A percentile compares a stretch with the other conserved stretches of the same genome.
Evolutionary conservation across 768 basidiomycete genomes (phyloP).

Genomic region (Hortiboletus flavorubellus): DNA sequence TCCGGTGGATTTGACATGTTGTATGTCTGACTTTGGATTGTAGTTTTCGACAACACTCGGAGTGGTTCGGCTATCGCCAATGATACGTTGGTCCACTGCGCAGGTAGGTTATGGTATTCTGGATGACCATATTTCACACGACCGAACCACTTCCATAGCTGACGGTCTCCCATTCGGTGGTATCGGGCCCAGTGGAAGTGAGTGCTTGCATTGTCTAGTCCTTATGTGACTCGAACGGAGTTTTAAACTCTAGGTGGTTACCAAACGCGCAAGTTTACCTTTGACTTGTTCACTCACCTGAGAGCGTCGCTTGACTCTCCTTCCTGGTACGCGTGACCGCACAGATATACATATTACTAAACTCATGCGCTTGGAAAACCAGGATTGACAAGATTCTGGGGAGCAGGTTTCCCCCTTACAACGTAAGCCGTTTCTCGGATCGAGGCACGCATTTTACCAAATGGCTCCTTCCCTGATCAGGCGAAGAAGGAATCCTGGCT

Average conservation of each 20-base stretch:
- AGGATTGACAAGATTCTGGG: slow-evolving; percentile 28
- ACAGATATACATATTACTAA: too few relatives aligned
- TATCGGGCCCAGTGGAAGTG: slow-evolving; percentile 69
- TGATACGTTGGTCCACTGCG: slow-evolving; percentile 62
- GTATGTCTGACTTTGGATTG: not conserved
- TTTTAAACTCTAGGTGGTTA: slow-evolving; percentile 47
- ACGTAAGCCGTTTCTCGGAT: slow-evolving; percentile 7
- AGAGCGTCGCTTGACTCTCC: slow-evolving; percentile 52
- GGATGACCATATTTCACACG: not conserved
- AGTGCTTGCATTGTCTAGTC: slow-evolving; percentile 22
- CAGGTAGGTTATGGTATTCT: slow-evolving; percentile 36
- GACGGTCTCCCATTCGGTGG: slow-evolving; percentile 75
- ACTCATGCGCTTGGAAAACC: not conserved
- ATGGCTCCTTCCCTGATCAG: slow-evolving; percentile 5
- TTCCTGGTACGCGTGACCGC: slow-evolving; percentile 23
- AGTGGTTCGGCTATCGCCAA: slow-evolving; percentile 72
- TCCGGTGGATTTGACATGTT: not conserved
- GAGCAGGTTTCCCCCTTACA: slow-evolving; percentile 31
- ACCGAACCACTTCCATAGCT: slow-evolving; percentile 28
- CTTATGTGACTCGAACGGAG: not conserved
- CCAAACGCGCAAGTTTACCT: slow-evolving; percentile 70
- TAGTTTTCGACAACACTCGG: slow-evolving; percentile 67
- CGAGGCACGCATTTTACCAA: not conserved
- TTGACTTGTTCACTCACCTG: slow-evolving; percentile 76
- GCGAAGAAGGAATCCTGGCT: slow-evolving; percentile 26